Conservation (phyloP, 805 yeast genomes). For the Metschnikowia colocasiae region DNA sequence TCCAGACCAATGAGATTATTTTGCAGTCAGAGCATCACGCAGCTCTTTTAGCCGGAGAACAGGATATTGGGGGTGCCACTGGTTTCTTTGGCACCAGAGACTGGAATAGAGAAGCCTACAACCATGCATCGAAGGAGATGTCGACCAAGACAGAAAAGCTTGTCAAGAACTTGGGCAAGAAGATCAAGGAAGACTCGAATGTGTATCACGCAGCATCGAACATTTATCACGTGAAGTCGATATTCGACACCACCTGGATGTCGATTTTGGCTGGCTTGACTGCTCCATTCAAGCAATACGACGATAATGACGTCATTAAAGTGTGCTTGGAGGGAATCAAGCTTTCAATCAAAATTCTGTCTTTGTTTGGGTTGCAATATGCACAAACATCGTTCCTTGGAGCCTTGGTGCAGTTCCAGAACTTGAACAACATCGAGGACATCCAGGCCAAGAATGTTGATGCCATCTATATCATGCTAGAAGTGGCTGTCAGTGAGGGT, state of each 20-base stretch:
- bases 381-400: constrained; percentile 88
- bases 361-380: constrained; percentile 76
- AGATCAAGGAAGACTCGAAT: constrained; percentile 41
- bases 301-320: constrained; percentile 65
- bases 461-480: constrained; percentile 71
- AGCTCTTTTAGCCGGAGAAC: constrained; percentile 70
- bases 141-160: constrained; percentile 83
- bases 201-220: constrained; percentile 80
- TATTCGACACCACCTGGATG: constrained; percentile 96
- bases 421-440: constrained; percentile 73
- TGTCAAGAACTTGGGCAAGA: constrained; percentile 60
- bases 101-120: constrained; percentile 73
- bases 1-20: constrained; percentile 80
- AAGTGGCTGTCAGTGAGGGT: constrained; percentile 79
- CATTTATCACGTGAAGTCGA: constrained; percentile 85
- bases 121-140: constrained; percentile 90
- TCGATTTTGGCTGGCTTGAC: constrained; percentile 91
- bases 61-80: constrained; percentile 30
- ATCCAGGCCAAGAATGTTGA: constrained; percentile 75
- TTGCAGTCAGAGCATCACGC: constrained; percentile 91
- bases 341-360: constrained; percentile 75
- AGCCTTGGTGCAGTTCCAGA: constrained; percentile 83
- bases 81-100: constrained; percentile 70
- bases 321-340: constrained; percentile 82
- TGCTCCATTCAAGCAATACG: constrained; percentile 87